These are phyloP conservation scores for Candida insectalens DNA, from an alignment of 805 yeast species.

Conservation along the genomic window DNA sequence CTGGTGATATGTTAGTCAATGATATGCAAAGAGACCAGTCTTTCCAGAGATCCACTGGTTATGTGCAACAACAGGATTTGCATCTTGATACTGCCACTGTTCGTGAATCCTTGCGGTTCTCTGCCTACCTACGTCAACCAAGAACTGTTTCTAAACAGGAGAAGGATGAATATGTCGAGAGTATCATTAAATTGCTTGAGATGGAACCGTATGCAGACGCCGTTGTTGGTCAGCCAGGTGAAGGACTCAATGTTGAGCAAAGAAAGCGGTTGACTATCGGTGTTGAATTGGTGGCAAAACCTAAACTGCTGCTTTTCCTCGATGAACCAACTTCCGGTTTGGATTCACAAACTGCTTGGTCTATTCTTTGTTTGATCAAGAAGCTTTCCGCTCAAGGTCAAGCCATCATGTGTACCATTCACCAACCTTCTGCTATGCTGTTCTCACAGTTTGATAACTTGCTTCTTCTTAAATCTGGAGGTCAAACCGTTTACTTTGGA, in stretches of 20 bases:
- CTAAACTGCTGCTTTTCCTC: constrained; percentile 38
- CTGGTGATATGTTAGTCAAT: constrained; percentile 46
- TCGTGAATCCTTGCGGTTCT: constrained; percentile 38
- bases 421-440: constrained; percentile 73
- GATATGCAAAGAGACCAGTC: constrained; percentile 35
- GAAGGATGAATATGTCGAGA: constrained; percentile 39
- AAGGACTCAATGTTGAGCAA: constrained; percentile 43
- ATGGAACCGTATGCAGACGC: constrained; percentile 47
- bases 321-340: constrained; percentile 56
- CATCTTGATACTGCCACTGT: constrained; percentile 39
- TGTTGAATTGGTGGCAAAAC: constrained; percentile 43
- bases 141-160: constrained; percentile 28
- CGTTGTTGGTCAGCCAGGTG: constrained; percentile 33
- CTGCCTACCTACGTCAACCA: constrained; percentile 37
- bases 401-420: constrained; percentile 57
- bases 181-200: constrained; percentile 34
- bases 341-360: constrained; percentile 49
- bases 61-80: constrained; percentile 47
- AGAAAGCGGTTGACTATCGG: constrained; percentile 42
- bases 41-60: constrained; percentile 41
- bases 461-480: constrained; percentile 55
- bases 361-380: constrained; percentile 39
- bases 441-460: constrained; percentile 67
- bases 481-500: constrained; percentile 65
- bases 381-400: constrained; percentile 39